A percentile compares a stretch with the other conserved stretches of the same genome.
phyloP scores from a whole-genome alignment of 83 land plant species.

The Isoetes engelmannii region DNA sequence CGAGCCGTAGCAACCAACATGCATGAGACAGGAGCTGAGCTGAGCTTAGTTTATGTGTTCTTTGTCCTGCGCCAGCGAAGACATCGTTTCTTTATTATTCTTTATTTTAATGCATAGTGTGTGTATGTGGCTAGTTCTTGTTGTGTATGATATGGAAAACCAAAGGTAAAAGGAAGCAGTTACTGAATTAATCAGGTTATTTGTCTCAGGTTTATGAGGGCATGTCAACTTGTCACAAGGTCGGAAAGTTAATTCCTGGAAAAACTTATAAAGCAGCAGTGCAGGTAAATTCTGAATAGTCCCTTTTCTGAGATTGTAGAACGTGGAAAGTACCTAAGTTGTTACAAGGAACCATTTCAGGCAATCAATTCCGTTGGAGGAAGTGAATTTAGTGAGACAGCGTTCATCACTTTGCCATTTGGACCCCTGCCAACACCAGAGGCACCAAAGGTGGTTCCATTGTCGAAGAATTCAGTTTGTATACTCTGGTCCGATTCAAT shows the following conservation, averaged over 20 bases:
- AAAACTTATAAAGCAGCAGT: neutral
- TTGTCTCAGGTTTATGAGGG: conserved; percentile 1
- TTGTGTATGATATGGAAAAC: too few species aligned
- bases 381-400: neutral
- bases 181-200: neutral
- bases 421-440: neutral
- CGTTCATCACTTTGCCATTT: neutral
- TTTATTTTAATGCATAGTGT: too few species aligned
- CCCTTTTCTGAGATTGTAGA: neutral
- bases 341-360: neutral
- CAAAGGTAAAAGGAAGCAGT: neutral
- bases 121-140: too few species aligned
- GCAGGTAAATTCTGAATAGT: neutral
- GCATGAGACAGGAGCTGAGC: too few species aligned
- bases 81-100: too few species aligned
- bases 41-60: too few species aligned
- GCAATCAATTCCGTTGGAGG: conserved; percentile 4
- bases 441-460: neutral
- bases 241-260: neutral
- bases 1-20: too few species aligned
- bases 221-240: conserved; percentile 1
- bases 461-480: neutral
- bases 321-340: neutral
- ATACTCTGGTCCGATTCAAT: neutral
- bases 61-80: too few species aligned